Evolutionary conservation across 164 flowering plant species (phyloP).

Genomic region (Nymphaea colorata): DNA sequence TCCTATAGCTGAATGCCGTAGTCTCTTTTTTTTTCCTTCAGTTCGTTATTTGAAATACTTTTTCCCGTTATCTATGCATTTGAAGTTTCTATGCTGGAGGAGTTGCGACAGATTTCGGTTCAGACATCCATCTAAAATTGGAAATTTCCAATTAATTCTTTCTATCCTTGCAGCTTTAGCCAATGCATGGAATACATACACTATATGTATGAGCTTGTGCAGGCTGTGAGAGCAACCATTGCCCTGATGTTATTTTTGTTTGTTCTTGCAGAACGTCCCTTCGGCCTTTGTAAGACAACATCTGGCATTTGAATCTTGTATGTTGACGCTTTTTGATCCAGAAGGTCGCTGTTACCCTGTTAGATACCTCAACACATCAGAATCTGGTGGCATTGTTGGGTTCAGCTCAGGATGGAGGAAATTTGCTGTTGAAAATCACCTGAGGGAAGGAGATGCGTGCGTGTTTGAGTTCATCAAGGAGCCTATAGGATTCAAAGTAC

Average conservation of each 20-base stretch:
- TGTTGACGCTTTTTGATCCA: neutral
- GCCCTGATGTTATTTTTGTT: neutral
- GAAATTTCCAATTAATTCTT: no score
- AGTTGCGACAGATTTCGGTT: no score
- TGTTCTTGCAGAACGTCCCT: neutral
- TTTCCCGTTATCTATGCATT: no score
- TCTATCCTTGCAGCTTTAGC: no score
- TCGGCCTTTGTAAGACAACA: neutral
- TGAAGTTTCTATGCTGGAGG: no score
- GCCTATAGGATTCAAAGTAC: neutral
- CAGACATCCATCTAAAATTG: no score
- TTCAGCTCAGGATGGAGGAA: neutral
- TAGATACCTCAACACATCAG: neutral
- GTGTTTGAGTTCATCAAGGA: neutral
- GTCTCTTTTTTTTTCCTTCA: no score
- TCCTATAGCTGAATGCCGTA: no score
- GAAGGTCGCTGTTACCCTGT: neutral
- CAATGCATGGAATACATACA: no score
- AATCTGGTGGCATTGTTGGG: neutral
- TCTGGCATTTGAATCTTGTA: neutral
- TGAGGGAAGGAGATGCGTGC: neutral
- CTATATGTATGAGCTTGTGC: no score
- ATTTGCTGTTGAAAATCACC: neutral
- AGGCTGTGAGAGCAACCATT: no score
- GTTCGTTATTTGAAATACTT: no score